phyloP scores from a whole-genome alignment of 1,139 yeast genomes.

The Zygosaccharomyces sapae region DNA sequence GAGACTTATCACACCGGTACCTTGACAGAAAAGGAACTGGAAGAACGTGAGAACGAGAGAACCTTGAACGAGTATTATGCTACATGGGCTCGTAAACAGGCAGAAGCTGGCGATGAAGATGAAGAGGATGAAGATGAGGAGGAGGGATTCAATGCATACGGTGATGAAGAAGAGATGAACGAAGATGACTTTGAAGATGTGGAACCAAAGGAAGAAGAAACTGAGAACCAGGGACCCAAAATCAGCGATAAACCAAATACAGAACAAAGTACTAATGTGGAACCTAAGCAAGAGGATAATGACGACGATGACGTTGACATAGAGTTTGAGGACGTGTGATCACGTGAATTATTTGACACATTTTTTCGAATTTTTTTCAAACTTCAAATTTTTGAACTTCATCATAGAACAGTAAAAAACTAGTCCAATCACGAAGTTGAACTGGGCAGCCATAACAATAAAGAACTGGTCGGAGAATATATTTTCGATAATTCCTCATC shows the following conservation, averaged over 20 bases:
- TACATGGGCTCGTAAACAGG: slow-evolving; percentile 52
- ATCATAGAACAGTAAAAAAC: background rate
- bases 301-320: slow-evolving; percentile 38
- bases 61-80: slow-evolving; percentile 60
- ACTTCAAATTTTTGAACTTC: background rate
- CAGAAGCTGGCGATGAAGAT: slow-evolving; percentile 39
- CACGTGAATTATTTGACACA: background rate
- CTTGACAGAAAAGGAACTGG: slow-evolving; percentile 35
- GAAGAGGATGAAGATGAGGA: slow-evolving; percentile 35
- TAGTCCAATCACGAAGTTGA: background rate
- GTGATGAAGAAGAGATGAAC: slow-evolving; percentile 49
- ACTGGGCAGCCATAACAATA: background rate
- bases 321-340: slow-evolving; percentile 38
- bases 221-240: slow-evolving; percentile 1
- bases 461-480: background rate
- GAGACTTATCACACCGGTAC: slow-evolving; percentile 20
- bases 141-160: slow-evolving; percentile 21
- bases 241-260: background rate
- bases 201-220: slow-evolving; percentile 5
- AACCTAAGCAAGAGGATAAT: slow-evolving; percentile 36
- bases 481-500: background rate
- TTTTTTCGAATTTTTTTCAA: background rate
- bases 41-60: slow-evolving; percentile 55
- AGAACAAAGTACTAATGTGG: background rate
- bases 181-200: slow-evolving; percentile 43